Evolutionary conservation across 306 rosid species (phyloP).

Genomic region (Medicago arabica): DNA sequence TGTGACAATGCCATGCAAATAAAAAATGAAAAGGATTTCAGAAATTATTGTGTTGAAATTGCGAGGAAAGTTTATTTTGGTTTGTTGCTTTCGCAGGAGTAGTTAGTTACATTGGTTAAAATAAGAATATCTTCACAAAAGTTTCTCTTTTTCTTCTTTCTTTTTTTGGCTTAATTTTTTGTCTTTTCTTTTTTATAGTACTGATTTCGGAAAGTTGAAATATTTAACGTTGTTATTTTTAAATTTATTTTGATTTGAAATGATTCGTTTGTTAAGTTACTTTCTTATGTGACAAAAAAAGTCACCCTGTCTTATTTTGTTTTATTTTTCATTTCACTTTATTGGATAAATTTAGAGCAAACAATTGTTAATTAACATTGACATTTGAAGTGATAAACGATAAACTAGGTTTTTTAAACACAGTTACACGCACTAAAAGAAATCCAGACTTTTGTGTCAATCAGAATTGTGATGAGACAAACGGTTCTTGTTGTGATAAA

Average conservation of each 20-base stretch:
- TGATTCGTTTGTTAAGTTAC: neutral
- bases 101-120: conserved; percentile 40
- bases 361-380: neutral
- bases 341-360: neutral
- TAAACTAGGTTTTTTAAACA: too few species aligned
- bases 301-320: neutral
- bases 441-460: too few species aligned
- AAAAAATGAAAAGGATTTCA: neutral
- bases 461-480: too few species aligned
- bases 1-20: conserved; percentile 25
- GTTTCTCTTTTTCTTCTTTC: neutral
- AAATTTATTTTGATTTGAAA: neutral
- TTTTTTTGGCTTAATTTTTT: neutral
- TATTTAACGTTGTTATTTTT: neutral
- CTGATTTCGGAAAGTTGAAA: neutral
- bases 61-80: neutral
- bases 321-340: neutral
- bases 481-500: too few species aligned
- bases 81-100: neutral
- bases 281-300: neutral
- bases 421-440: too few species aligned
- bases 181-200: neutral
- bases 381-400: too few species aligned
- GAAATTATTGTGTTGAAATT: conserved; percentile 2
- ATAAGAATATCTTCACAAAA: neutral